phyloP scores from a whole-genome alignment of 495 filamentous ascomycete genomes.

The Talaromyces ruber region DNA sequence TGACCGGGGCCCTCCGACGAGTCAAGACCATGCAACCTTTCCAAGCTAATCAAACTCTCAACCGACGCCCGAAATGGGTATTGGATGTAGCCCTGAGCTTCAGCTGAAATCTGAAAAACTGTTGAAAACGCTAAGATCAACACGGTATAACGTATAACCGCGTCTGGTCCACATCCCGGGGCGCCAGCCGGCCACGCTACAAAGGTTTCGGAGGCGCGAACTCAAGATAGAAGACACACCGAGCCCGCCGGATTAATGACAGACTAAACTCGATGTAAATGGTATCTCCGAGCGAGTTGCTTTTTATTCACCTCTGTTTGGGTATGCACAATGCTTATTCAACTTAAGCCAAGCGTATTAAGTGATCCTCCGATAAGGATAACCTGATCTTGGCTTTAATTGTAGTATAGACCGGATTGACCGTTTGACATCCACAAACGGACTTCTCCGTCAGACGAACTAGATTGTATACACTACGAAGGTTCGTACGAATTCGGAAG shows the following conservation, averaged over 20 bases:
- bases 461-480: neutral
- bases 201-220: neutral
- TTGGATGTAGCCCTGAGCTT: no score
- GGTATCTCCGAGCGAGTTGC: neutral
- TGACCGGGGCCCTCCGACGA: neutral
- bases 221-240: neutral
- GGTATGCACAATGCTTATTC: neutral
- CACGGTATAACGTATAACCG: neutral
- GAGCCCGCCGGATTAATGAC: neutral
- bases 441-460: neutral
- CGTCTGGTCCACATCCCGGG: neutral
- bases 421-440: neutral
- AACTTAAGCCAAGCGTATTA: neutral
- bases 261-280: neutral
- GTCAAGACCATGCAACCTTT: no score
- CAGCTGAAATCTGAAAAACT: no score
- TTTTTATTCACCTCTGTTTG: no score
- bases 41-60: neutral
- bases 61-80: neutral
- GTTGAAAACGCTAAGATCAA: neutral
- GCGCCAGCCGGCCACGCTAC: no score
- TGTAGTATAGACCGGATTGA: neutral
- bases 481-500: neutral
- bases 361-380: neutral
- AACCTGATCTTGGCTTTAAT: neutral